A percentile compares a stretch with the other conserved stretches of the same genome.
Conservation (phyloP, 768 basidiomycete genomes). For the Leccinum subgranulosum region DNA sequence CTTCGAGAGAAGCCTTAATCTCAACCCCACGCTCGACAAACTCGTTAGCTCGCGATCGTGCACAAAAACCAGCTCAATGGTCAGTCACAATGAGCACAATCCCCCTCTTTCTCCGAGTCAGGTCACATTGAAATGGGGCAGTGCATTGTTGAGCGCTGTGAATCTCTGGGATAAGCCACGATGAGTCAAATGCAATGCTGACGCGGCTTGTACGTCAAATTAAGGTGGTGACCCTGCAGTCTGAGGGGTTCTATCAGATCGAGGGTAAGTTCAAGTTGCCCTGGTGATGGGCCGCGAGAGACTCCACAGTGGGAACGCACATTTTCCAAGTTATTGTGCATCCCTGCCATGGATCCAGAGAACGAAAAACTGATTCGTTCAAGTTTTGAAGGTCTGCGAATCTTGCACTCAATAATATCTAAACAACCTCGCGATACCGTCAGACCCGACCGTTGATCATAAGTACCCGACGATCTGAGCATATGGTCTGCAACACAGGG, state of each 20-base stretch:
- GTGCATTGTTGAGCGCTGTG: background rate
- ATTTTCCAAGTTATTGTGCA: too few species aligned
- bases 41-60: background rate
- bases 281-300: background rate
- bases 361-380: background rate
- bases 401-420: too few species aligned
- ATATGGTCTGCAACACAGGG: background rate
- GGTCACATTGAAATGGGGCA: background rate
- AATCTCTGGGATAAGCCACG: constrained; percentile 1
- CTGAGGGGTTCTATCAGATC: constrained; percentile 13
- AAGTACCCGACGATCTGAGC: too few species aligned
- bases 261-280: background rate
- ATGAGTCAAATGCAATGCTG: constrained; percentile 24
- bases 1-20: constrained; percentile 4
- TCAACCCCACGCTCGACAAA: background rate
- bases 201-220: constrained; percentile 12
- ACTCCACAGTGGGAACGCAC: constrained; percentile 8
- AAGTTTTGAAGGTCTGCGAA: background rate
- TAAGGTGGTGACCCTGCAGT: constrained; percentile 9
- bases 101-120: background rate
- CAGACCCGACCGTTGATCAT: too few species aligned
- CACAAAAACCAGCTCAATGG: background rate
- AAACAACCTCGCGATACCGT: too few species aligned
- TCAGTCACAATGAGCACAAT: background rate
- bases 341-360: background rate